Base-by-base conservation (phyloP, 257 asterid genomes). In the Lycium barbarum region DNA sequence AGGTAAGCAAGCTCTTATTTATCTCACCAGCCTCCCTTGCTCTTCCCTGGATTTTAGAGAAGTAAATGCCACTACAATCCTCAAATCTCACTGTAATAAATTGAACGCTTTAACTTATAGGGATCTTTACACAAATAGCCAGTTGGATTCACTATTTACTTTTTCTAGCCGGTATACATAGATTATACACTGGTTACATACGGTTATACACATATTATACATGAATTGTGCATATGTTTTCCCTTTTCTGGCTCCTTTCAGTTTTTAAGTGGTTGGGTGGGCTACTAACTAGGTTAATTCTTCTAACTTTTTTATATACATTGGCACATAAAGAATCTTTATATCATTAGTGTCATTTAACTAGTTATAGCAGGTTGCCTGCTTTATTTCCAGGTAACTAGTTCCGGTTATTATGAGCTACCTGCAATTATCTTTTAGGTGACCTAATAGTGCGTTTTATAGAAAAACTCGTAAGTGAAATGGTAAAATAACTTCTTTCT, bases 1-100 rank as follows among this genome's bases (percentile, higher is more conserved):
- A 84, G 22, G 95, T 92, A 45, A 92, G 92, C 90, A 92, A 88
- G 87, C 95, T 92, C 83, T 90, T 92, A 84, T 92, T 92, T 59
- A 92, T 92, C 92, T 92, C 95, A 36, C 95, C 95, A 73, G 92
- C 94, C 87, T 92, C 95, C 76, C 95, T 89, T 88, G 93, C 95
- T 86, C 93, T 85, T 66, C 84, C 90, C 95, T 92, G 86, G 83
- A 87, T 55, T 81, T 66, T 82, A 51, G 79, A 63, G 80, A 58
- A 70, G 81, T 13, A 47, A 20, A 76, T 76, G 62, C 6, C 47
- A 5, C 51, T 53, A 53, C 22, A 10, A 13, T 6, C 82, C 26
- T 76, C 65, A 17, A 76, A 26, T 76, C 7, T 13, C 82, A 51
- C 26, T 51, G n/a, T 53, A 76, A 76, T 53, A 76, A 51, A 26